Evolutionary conservation across 2,329 filamentous ascomycete genomes (phyloP).

Genomic region (Sporothrix curviconia): DNA sequence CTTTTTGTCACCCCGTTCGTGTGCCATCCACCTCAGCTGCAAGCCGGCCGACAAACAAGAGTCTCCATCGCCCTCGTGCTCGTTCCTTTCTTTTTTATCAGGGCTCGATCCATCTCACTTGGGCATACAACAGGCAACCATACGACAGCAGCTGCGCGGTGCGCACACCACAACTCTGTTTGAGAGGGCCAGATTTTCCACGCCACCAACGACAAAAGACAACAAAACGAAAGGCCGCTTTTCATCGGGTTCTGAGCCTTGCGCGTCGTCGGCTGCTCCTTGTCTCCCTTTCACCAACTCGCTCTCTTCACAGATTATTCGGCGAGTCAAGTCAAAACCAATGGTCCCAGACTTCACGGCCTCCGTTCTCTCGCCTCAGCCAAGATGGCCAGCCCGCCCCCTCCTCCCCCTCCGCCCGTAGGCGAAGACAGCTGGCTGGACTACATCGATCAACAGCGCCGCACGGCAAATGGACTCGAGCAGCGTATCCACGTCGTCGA

Average conservation of each 20-base stretch:
- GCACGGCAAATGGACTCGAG: constrained; percentile 55
- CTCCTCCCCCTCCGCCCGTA: constrained; percentile 40
- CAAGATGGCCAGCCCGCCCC: constrained; percentile 21
- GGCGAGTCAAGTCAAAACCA: constrained; percentile 10
- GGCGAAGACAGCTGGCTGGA: constrained; percentile 74
- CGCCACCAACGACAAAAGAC: neutral
- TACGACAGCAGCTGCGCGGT: neutral
- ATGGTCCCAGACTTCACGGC: constrained; percentile 10
- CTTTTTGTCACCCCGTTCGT: neutral
- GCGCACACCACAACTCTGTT: neutral
- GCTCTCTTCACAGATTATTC: neutral
- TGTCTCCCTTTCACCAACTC: neutral
- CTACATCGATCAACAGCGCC: constrained; percentile 65
- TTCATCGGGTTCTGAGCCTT: neutral
- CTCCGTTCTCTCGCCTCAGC: constrained; percentile 10
- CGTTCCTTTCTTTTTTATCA: neutral
- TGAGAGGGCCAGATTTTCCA: neutral
- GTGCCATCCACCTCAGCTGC: neutral
- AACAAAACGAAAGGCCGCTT: neutral
- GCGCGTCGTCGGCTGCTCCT: neutral
- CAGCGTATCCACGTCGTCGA: constrained; percentile 65
- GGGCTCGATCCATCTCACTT: neutral
- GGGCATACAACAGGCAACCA: neutral
- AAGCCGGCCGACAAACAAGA: neutral
- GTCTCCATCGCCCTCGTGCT: neutral